These are phyloP conservation scores for Acacia crassicarpa DNA, from an alignment of 306 rosid genomes.

Conservation along the genomic window DNA sequence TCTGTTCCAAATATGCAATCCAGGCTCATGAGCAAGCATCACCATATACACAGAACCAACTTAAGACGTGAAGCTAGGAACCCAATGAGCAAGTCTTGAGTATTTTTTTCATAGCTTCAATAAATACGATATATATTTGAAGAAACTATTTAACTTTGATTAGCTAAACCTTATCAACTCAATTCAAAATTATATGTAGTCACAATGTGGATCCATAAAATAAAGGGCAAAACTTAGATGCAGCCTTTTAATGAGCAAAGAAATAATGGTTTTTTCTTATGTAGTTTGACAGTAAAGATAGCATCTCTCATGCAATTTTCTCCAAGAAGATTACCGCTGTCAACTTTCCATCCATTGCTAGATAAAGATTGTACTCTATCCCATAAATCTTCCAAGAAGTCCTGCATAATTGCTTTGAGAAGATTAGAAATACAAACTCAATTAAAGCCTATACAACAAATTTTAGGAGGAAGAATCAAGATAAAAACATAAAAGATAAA, in stretches of 20 bases:
- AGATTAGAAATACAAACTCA: slow-evolving; percentile 3
- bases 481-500: not conserved
- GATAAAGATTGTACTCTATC: slow-evolving; percentile 70
- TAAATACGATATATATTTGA: not conserved
- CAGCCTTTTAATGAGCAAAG: not conserved
- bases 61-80: not conserved
- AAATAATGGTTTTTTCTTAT: not conserved
- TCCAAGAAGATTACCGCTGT: slow-evolving; percentile 70
- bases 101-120: not conserved
- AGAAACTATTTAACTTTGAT: not conserved
- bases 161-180: not conserved
- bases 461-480: not conserved
- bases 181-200: not conserved
- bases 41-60: slow-evolving; percentile 4
- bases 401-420: slow-evolving; percentile 49
- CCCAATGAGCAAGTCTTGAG: not conserved
- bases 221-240: not conserved
- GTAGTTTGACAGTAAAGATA: slow-evolving; percentile 5
- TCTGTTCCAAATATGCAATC: slow-evolving; percentile 5
- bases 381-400: slow-evolving; percentile 96
- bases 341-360: slow-evolving; percentile 89
- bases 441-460: slow-evolving; percentile 18
- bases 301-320: slow-evolving; percentile 7
- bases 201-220: not conserved
- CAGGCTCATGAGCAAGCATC: not conserved